Conservation (phyloP, 2,329 filamentous ascomycete species). For the Beauveria australis region DNA sequence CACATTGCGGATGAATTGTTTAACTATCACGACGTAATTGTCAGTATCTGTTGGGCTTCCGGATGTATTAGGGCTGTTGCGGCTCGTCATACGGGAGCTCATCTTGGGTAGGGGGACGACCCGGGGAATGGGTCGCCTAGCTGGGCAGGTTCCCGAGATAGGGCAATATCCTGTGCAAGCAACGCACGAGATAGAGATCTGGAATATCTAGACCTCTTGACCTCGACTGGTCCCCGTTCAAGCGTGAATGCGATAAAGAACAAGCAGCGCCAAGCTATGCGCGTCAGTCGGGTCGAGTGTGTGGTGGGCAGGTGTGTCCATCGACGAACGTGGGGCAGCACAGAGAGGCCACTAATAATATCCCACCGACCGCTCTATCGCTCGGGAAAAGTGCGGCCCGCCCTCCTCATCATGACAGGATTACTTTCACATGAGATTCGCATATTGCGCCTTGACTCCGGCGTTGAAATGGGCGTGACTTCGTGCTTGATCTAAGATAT, state of each 20-base stretch:
- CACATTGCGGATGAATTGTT: slow-evolving; percentile 99
- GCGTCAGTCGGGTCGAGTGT: slow-evolving; percentile 3
- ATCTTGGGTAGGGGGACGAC: slow-evolving; percentile 26
- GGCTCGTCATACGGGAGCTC: slow-evolving; percentile 29
- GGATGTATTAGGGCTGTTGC: slow-evolving; percentile 11
- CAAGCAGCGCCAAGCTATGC: slow-evolving; percentile 7
- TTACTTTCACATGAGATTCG: background rate
- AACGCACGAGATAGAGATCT: background rate
- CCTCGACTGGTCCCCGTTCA: background rate
- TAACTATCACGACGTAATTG: slow-evolving; percentile 52
- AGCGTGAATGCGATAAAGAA: background rate
- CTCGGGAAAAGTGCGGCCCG: slow-evolving; percentile 11
- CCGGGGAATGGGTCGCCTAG: slow-evolving; percentile 24
- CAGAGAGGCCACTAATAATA: slow-evolving; percentile 7
- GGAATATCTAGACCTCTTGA: background rate
- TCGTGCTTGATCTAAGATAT: background rate
- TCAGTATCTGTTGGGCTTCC: background rate
- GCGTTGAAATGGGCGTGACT: background rate
- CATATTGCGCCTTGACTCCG: background rate
- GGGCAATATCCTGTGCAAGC: background rate
- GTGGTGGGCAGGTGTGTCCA: background rate
- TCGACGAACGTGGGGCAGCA: slow-evolving; percentile 9
- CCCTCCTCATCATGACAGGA: background rate
- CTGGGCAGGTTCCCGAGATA: slow-evolving; percentile 10
- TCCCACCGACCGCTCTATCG: background rate